Conservation (phyloP, 2,329 filamentous ascomycete species). For the Claviceps capensis region DNA sequence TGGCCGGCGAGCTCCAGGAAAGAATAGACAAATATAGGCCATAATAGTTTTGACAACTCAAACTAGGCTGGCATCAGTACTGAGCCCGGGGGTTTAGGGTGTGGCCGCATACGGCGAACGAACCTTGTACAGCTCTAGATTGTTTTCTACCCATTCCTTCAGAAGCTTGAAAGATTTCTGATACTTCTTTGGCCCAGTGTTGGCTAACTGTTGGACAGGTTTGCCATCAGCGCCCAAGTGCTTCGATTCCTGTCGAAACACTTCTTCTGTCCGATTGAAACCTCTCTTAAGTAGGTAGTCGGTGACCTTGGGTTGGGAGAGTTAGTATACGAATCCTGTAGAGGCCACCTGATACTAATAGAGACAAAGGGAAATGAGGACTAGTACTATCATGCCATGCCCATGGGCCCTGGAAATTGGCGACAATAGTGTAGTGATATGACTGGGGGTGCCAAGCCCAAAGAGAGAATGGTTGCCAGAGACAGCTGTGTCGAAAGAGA, state of each 20-base stretch:
- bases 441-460: neutral
- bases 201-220: slow-evolving; percentile 56
- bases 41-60: slow-evolving; percentile 75
- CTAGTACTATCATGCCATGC: neutral
- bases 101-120: slow-evolving; percentile 7
- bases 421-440: neutral
- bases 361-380: neutral
- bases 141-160: slow-evolving; percentile 77
- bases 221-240: slow-evolving; percentile 70
- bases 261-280: slow-evolving; percentile 82
- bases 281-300: slow-evolving; percentile 95
- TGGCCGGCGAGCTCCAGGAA: slow-evolving; percentile 68
- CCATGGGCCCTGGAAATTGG: neutral
- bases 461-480: neutral
- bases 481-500: neutral
- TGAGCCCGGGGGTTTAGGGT: neutral
- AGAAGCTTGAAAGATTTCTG: slow-evolving; percentile 59
- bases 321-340: slow-evolving; percentile 6
- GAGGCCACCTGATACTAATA: neutral
- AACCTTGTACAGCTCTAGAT: slow-evolving; percentile 87
- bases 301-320: slow-evolving; percentile 43
- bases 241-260: slow-evolving; percentile 80
- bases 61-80: slow-evolving; percentile 35
- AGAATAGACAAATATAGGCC: slow-evolving; percentile 90
- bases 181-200: slow-evolving; percentile 64